A percentile compares a stretch with the other conserved stretches of the same genome.
phyloP scores from a whole-genome alignment of 2,329 filamentous ascomycete genomes.

The Cercospora berteroae region DNA sequence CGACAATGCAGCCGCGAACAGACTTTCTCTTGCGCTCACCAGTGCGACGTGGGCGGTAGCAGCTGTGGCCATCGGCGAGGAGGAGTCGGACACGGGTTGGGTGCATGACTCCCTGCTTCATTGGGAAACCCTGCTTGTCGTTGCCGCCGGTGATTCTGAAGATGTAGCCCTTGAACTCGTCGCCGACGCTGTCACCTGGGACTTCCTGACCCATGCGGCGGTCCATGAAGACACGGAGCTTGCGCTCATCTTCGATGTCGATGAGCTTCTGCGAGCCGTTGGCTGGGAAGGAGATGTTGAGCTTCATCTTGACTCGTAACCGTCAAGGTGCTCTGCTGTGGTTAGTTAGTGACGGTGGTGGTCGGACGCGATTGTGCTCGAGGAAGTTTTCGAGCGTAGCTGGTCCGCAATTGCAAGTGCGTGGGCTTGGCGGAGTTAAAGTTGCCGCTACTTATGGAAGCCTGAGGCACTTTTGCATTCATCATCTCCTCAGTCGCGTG shows the following conservation, averaged over 20 bases:
- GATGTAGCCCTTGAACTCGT: slow-evolving; percentile 99
- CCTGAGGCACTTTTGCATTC: not conserved
- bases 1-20: slow-evolving; percentile 98
- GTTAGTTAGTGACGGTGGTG: slow-evolving; percentile 19
- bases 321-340: slow-evolving; percentile 24
- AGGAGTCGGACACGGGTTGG: slow-evolving; percentile 97
- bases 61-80: slow-evolving; percentile 93
- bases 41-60: slow-evolving; percentile 96
- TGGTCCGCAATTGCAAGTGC: slow-evolving; percentile 1
- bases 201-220: slow-evolving; percentile 95
- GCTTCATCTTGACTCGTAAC: slow-evolving; percentile 59
- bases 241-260: slow-evolving; percentile 99
- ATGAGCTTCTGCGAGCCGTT: slow-evolving; percentile 99
- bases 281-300: slow-evolving; percentile 86
- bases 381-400: slow-evolving; percentile 6
- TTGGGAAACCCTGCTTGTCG: slow-evolving; percentile 99
- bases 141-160: slow-evolving; percentile 99
- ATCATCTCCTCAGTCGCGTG: not conserved
- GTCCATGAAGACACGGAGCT: slow-evolving; percentile 98
- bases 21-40: slow-evolving; percentile 99
- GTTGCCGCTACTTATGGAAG: not conserved
- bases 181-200: slow-evolving; percentile 87
- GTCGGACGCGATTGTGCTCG: slow-evolving; percentile 13
- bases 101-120: slow-evolving; percentile 99
- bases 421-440: slow-evolving; percentile 5